Percentiles rank a stretch among this genome's conserved stretches.
Evolutionary conservation across 1,139 yeast genomes (phyloP).

Genomic region (Saccharomyces hybrid): DNA sequence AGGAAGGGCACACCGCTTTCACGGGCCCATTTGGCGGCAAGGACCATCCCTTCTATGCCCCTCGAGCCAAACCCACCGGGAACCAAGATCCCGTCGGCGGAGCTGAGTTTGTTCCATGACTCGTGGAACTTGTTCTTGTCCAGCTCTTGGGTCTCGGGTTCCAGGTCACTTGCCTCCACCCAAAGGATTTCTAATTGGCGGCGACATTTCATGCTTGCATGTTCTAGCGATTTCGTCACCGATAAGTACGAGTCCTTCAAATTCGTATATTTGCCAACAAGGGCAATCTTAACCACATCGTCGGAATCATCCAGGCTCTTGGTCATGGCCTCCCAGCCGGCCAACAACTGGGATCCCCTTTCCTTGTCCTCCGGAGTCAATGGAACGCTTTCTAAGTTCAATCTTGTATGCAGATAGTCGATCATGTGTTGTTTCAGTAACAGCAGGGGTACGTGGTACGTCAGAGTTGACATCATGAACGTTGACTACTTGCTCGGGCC

Average conservation of each 20-base stretch:
- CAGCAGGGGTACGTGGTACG: conserved; percentile 92
- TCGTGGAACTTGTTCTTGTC: conserved; percentile 78
- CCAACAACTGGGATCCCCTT: conserved; percentile 63
- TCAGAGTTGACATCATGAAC: conserved; percentile 95
- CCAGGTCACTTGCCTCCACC: conserved; percentile 93
- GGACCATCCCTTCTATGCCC: conserved; percentile 97
- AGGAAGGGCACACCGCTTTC: conserved; percentile 87
- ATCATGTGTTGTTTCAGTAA: conserved; percentile 82
- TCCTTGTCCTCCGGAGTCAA: conserved; percentile 47
- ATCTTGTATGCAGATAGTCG: conserved; percentile 62
- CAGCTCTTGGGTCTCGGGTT: conserved; percentile 53
- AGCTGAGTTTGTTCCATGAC: conserved; percentile 91
- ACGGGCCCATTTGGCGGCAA: conserved; percentile 97
- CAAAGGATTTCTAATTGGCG: conserved; percentile 81
- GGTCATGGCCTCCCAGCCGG: conserved; percentile 76
- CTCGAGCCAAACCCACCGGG: conserved; percentile 98
- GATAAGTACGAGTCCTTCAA: conserved; percentile 91
- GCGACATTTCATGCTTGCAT: conserved; percentile 82
- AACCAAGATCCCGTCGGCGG: conserved; percentile 93
- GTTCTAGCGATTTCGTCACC: conserved; percentile 91
- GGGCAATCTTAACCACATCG: conserved; percentile 85
- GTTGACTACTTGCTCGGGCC: conserved; percentile 92
- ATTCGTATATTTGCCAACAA: conserved; percentile 95
- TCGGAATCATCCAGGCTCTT: conserved; percentile 68
- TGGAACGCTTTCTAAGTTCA: conserved; percentile 47